phyloP scores from a whole-genome alignment of 2,329 filamentous ascomycete species.

The Fusarium mexicanum region DNA sequence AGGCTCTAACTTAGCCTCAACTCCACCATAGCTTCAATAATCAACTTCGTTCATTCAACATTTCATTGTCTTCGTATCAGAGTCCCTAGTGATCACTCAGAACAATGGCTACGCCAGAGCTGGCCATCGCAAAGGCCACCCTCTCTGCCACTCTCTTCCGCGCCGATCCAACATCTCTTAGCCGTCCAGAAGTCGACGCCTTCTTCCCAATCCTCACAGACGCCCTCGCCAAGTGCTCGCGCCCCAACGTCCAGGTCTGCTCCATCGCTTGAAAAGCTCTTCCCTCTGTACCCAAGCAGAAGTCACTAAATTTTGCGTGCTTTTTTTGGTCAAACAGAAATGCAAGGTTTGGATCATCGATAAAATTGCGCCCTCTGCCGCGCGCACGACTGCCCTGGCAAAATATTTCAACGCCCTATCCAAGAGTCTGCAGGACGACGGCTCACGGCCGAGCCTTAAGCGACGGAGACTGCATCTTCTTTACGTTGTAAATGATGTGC shows the following conservation, averaged over 20 bases:
- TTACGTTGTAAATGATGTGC: slow-evolving; percentile 80
- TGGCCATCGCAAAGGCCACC: slow-evolving; percentile 83
- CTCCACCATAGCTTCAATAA: slow-evolving; percentile 28
- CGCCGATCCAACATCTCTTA: slow-evolving; percentile 75
- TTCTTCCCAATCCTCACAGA: slow-evolving; percentile 74
- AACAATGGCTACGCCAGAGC: slow-evolving; percentile 72
- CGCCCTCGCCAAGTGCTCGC: slow-evolving; percentile 76
- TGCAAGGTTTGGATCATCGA: slow-evolving; percentile 87
- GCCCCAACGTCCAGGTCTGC: slow-evolving; percentile 90
- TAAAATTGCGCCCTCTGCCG: slow-evolving; percentile 73
- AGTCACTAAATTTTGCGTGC: slow-evolving; percentile 42
- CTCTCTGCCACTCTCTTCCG: slow-evolving; percentile 78
- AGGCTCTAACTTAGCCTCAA: background rate
- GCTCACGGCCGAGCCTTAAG: slow-evolving; percentile 63
- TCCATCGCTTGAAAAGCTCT: slow-evolving; percentile 45
- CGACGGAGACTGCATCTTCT: slow-evolving; percentile 79
- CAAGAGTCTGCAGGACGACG: slow-evolving; percentile 51
- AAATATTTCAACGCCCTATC: slow-evolving; percentile 80
- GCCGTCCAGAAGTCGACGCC: slow-evolving; percentile 73
- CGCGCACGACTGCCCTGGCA: slow-evolving; percentile 73
- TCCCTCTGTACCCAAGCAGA: slow-evolving; percentile 40
- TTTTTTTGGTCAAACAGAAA: slow-evolving; percentile 66
- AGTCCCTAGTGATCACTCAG: background rate
- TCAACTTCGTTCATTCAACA: slow-evolving; percentile 12
- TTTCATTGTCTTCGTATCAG: background rate